Percentiles rank a stretch among this genome's conserved stretches.
phyloP scores from a whole-genome alignment of 495 filamentous ascomycete species.

The Hypoxylon crocopeplum region DNA sequence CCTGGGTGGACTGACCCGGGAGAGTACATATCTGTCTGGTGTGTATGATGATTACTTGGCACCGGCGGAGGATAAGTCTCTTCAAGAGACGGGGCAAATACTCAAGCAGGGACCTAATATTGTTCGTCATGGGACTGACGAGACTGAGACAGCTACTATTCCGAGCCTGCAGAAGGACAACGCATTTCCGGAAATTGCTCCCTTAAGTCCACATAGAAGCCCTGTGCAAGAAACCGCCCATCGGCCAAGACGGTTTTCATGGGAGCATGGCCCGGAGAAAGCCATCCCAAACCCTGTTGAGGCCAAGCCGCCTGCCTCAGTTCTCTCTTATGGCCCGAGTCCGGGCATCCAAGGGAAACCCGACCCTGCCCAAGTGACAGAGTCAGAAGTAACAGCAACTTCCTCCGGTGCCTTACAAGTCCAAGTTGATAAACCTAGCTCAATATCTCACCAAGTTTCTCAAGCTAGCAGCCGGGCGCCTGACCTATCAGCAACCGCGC shows the following conservation, averaged over 20 bases:
- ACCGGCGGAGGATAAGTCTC: constrained; percentile 43
- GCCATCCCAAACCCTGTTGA: constrained; percentile 8
- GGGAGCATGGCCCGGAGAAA: constrained; percentile 54
- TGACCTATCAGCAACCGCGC: constrained; percentile 18
- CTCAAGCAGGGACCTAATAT: constrained; percentile 18
- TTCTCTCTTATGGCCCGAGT: constrained; percentile 1
- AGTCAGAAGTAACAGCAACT: background rate
- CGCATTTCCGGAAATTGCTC: constrained; percentile 18
- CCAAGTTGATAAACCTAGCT: constrained; percentile 9
- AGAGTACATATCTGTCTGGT: constrained; percentile 55
- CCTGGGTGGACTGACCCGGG: constrained; percentile 37
- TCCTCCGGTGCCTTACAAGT: constrained; percentile 15
- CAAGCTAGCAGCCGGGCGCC: constrained; percentile 42
- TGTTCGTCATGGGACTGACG: background rate
- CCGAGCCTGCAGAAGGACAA: constrained; percentile 12
- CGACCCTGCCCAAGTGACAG: background rate
- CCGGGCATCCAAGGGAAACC: background rate
- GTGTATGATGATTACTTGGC: constrained; percentile 55
- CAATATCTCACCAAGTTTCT: constrained; percentile 47
- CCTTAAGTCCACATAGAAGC: constrained; percentile 27
- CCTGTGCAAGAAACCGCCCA: constrained; percentile 14
- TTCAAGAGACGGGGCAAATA: constrained; percentile 30
- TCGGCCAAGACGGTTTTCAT: constrained; percentile 57
- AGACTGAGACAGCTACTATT: background rate
- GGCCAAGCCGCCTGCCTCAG: constrained; percentile 6